A percentile compares a stretch with the other conserved stretches of the same genome.
Conservation (phyloP, 163 green algal species). For the Chlamydomonas reinhardtii region DNA sequence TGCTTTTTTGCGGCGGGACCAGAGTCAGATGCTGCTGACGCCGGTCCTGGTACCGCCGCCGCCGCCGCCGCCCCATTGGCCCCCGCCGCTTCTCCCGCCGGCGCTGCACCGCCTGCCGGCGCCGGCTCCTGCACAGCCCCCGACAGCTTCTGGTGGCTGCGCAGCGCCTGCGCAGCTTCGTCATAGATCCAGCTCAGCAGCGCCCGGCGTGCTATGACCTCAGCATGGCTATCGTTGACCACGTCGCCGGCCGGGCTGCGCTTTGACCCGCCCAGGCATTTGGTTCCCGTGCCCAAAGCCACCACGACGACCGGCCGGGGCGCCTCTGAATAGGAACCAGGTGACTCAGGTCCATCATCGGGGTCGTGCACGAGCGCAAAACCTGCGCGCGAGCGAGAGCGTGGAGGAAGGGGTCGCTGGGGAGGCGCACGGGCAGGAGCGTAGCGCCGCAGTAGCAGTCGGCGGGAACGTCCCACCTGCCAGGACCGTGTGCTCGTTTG, state of each 20-base stretch:
- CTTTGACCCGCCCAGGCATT: slow-evolving; percentile 74
- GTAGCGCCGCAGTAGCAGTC: too few relatives aligned
- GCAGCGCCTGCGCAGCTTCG: slow-evolving; percentile 60
- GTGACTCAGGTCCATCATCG: too few relatives aligned
- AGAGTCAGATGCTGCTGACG: too few relatives aligned
- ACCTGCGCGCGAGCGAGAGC: background rate
- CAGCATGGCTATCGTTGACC: slow-evolving; percentile 89
- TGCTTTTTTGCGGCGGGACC: too few relatives aligned
- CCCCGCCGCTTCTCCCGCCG: background rate
- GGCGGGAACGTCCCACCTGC: slow-evolving; percentile 53
- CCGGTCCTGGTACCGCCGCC: too few relatives aligned
- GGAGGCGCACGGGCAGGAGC: too few relatives aligned
- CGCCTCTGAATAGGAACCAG: too few relatives aligned
- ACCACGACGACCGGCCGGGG: slow-evolving; percentile 47
- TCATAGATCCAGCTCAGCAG: slow-evolving; percentile 77
- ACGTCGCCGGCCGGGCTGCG: slow-evolving; percentile 58
- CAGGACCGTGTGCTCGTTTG: slow-evolving; percentile 87
- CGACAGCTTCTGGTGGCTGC: background rate
- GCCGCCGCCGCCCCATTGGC: background rate
- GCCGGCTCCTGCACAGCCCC: background rate
- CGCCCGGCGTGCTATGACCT: slow-evolving; percentile 79
- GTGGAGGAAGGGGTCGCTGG: too few relatives aligned
- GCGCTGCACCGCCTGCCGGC: background rate
- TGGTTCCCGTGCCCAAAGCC: slow-evolving; percentile 86
- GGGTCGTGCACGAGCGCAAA: slow-evolving; percentile 20